Percentiles rank a stretch among this genome's conserved stretches.
Evolutionary conservation across 495 filamentous ascomycete genomes (phyloP).

Genomic region (Cercophora sp.): DNA sequence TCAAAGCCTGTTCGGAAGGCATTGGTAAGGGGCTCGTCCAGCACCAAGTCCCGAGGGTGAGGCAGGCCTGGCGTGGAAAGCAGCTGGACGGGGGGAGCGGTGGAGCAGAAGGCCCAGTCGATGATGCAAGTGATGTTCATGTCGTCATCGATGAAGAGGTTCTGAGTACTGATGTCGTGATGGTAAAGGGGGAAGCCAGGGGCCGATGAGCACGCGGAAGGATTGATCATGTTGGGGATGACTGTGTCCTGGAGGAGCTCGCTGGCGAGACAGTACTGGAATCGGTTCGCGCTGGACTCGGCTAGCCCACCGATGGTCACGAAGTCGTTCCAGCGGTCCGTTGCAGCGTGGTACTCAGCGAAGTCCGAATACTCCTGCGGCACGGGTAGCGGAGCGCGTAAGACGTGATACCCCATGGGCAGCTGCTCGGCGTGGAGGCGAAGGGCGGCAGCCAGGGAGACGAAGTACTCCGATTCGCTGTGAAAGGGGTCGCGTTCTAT

Average conservation of each 20-base stretch:
- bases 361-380: conserved; percentile 12
- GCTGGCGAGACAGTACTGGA: conserved; percentile 29
- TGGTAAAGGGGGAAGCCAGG: conserved; percentile 4
- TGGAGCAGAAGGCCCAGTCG: conserved; percentile 5
- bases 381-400: conserved; percentile 17
- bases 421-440: conserved; percentile 8
- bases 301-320: conserved; percentile 27
- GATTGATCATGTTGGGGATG: conserved; percentile 25
- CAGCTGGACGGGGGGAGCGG: background rate
- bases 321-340: conserved; percentile 26
- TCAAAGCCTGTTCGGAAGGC: background rate
- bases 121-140: conserved; percentile 1
- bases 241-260: conserved; percentile 17
- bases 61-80: conserved; percentile 1
- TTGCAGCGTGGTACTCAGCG: conserved; percentile 8
- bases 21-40: background rate
- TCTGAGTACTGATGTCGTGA: background rate
- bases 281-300: conserved; percentile 27
- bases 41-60: background rate
- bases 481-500: conserved; percentile 4
- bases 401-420: conserved; percentile 11
- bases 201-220: background rate
- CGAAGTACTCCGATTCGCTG: conserved; percentile 12
- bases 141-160: conserved; percentile 4
- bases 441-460: conserved; percentile 11